A percentile compares a stretch with the other conserved stretches of the same genome.
These are phyloP conservation scores for Colletotrichum liriopes DNA, from an alignment of 2,329 filamentous ascomycete genomes.

Conservation along the genomic window DNA sequence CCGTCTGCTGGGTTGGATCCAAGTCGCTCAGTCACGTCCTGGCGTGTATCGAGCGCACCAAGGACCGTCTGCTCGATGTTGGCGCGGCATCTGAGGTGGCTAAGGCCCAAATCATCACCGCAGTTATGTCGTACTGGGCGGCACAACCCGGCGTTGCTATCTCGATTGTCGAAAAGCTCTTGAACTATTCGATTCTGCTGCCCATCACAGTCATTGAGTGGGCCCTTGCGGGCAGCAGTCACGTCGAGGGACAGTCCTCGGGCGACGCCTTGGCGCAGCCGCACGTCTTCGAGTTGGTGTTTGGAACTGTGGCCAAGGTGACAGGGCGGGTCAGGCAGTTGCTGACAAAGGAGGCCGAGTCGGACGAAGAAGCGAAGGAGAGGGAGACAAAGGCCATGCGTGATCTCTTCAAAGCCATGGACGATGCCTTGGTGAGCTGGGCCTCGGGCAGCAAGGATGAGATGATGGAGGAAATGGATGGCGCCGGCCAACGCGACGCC, in stretches of 20 bases:
- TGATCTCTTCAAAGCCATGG: constrained; percentile 84
- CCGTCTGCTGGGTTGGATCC: constrained; percentile 92
- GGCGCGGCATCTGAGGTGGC: constrained; percentile 82
- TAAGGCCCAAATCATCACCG: constrained; percentile 88
- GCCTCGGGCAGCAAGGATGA: constrained; percentile 82
- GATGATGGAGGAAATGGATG: constrained; percentile 79
- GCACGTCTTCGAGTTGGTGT: constrained; percentile 91
- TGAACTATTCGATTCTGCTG: constrained; percentile 96
- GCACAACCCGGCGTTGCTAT: constrained; percentile 93
- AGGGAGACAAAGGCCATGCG: constrained; percentile 83
- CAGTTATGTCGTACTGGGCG: constrained; percentile 93
- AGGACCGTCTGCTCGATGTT: constrained; percentile 87
- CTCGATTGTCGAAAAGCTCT: constrained; percentile 94
- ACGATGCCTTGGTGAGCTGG: constrained; percentile 82
- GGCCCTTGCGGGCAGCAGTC: constrained; percentile 76
- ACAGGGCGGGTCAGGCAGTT: constrained; percentile 89
- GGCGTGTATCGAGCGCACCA: constrained; percentile 95
- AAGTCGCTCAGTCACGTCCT: constrained; percentile 97
- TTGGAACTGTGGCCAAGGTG: constrained; percentile 91
- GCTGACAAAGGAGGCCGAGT: constrained; percentile 61
- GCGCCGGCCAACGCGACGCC: constrained; percentile 70
- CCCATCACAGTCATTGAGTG: constrained; percentile 90
- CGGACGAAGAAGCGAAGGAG: constrained; percentile 76
- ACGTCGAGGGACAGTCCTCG: constrained; percentile 67
- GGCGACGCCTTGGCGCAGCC: constrained; percentile 80